A percentile compares a stretch with the other conserved stretches of the same genome.
Conservation (phyloP, 805 yeast genomes). For the Spathaspora girioi region DNA sequence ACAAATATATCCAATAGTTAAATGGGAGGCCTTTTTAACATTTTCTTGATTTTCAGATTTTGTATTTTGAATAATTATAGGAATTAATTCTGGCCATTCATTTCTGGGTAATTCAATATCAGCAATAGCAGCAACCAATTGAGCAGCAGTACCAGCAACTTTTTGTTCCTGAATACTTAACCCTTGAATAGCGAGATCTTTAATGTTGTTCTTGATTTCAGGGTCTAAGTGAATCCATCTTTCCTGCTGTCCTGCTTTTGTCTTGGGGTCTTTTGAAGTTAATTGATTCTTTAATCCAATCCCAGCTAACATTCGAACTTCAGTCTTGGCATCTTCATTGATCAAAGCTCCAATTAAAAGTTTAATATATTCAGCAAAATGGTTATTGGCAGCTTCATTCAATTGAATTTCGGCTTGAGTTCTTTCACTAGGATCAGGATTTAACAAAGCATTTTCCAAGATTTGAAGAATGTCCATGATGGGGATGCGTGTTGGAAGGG, state of each 20-base stretch:
- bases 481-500: not conserved
- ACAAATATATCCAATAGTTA: constrained; percentile 93
- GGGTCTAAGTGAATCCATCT: constrained; percentile 70
- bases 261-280: constrained; percentile 71
- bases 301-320: constrained; percentile 90
- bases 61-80: constrained; percentile 81
- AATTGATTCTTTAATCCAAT: constrained; percentile 83
- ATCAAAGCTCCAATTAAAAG: constrained; percentile 69
- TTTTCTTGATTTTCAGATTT: constrained; percentile 70
- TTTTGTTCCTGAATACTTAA: constrained; percentile 64
- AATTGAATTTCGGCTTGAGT: constrained; percentile 77
- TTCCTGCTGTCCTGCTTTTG: constrained; percentile 54
- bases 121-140: constrained; percentile 95
- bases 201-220: constrained; percentile 58
- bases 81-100: constrained; percentile 87
- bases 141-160: constrained; percentile 88
- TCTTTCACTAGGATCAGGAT: constrained; percentile 63
- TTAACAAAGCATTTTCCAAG: constrained; percentile 76
- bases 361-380: constrained; percentile 72
- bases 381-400: constrained; percentile 63
- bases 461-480: constrained; percentile 55
- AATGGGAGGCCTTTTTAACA: constrained; percentile 81
- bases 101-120: constrained; percentile 84
- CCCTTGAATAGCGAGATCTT: constrained; percentile 54
- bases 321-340: constrained; percentile 59